Conservation (phyloP, 164 flowering plant genomes). For the Tinospora cordifolia region DNA sequence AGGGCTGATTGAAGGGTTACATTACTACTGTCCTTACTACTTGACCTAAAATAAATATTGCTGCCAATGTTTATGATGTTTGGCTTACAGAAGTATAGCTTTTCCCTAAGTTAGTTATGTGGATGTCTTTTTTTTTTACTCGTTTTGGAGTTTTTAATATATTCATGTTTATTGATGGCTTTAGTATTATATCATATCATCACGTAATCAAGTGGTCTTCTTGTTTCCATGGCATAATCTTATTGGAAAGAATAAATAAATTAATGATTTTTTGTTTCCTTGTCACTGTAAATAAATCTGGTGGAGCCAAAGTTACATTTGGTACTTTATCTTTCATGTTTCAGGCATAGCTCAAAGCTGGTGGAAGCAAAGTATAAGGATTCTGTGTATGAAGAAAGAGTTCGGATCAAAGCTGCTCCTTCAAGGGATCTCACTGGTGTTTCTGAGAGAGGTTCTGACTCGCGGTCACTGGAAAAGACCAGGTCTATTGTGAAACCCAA, state of each 20-base stretch:
- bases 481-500: constrained; percentile 28
- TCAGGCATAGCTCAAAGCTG: constrained; percentile 38
- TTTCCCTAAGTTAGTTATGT: neutral
- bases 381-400: constrained; percentile 34
- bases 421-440: constrained; percentile 25
- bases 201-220: neutral
- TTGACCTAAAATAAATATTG: neutral
- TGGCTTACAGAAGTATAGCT: neutral
- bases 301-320: constrained; percentile 25
- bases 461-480: constrained; percentile 34
- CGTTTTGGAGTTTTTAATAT: neutral
- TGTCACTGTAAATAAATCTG: constrained; percentile 15
- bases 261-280: neutral
- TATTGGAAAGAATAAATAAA: no score
- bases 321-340: constrained; percentile 6
- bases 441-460: constrained; percentile 29
- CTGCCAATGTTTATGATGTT: neutral
- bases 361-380: constrained; percentile 37
- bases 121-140: neutral
- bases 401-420: constrained; percentile 19
- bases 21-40: neutral
- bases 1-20: neutral
- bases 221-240: neutral
- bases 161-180: neutral
- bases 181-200: neutral